A percentile compares a stretch with the other conserved stretches of the same genome.
Evolutionary conservation across 306 rosid species (phyloP).

Genomic region (Parietaria judaica): DNA sequence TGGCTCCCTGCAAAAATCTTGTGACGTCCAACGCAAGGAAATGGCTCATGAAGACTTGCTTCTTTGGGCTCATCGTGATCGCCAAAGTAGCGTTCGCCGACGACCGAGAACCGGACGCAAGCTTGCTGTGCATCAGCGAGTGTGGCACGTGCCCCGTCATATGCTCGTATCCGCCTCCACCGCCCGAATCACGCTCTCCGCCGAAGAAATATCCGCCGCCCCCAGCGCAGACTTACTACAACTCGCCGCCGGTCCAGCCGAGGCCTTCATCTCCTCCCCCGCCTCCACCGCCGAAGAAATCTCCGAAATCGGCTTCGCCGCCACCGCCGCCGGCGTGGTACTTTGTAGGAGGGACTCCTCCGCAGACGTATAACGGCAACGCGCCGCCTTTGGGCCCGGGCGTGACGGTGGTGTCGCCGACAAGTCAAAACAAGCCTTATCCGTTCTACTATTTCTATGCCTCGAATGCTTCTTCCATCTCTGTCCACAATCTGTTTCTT

Average conservation of each 20-base stretch:
- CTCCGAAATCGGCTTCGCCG: constrained; percentile 21
- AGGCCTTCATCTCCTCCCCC: constrained; percentile 4
- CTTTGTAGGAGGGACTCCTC: constrained; percentile 32
- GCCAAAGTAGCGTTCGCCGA: constrained; percentile 23
- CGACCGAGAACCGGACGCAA: constrained; percentile 22
- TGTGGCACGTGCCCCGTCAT: constrained; percentile 69
- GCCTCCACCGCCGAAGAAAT: constrained; percentile 4
- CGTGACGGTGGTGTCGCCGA: constrained; percentile 14
- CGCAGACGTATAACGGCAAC: constrained; percentile 31
- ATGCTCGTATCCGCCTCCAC: constrained; percentile 64
- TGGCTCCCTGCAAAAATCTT: too few relatives aligned
- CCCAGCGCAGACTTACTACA: constrained; percentile 15
- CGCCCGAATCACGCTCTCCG: constrained; percentile 19
- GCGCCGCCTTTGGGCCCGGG: constrained; percentile 35
- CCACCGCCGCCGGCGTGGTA: constrained; percentile 26
- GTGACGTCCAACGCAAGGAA: too few relatives aligned
- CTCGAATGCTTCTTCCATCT: constrained; percentile 37
- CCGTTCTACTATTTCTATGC: constrained; percentile 56
- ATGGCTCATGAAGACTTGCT: constrained; percentile 21
- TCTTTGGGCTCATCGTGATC: constrained; percentile 30
- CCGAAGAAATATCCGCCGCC: constrained; percentile 7
- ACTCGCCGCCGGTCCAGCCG: constrained; percentile 9
- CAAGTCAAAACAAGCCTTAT: constrained; percentile 37
- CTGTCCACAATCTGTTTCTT: constrained; percentile 10
- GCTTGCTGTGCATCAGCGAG: constrained; percentile 54